A percentile compares a stretch with the other conserved stretches of the same genome.
These are phyloP conservation scores for Castanea crenata DNA, from an alignment of 306 rosid genomes.

Conservation along the genomic window DNA sequence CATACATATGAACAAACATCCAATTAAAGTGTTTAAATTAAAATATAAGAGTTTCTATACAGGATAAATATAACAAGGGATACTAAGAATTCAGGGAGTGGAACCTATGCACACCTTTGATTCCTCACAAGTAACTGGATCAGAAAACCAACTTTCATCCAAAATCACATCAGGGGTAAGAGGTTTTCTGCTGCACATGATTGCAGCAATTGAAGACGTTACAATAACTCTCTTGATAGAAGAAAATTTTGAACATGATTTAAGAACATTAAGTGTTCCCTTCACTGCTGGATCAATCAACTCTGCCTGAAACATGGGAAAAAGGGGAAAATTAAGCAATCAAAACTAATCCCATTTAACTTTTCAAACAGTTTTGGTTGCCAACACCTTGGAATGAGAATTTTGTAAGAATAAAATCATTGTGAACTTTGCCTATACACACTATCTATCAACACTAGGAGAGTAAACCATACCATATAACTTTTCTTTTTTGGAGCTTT, in stretches of 20 bases:
- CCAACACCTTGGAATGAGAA: too few species aligned
- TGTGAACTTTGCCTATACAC: too few species aligned
- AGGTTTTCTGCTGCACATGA: not conserved
- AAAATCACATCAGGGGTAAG: not conserved
- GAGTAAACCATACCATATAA: too few species aligned
- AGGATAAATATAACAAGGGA: not conserved
- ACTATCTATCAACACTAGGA: too few species aligned
- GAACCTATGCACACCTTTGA: not conserved
- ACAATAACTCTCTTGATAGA: slow-evolving; percentile 21
- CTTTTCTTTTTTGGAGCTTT: too few species aligned
- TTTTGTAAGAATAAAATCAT: too few species aligned
- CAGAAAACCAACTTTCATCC: not conserved
- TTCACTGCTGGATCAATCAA: slow-evolving; percentile 17
- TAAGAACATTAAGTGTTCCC: slow-evolving; percentile 28
- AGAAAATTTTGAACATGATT: slow-evolving; percentile 8
- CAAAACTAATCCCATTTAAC: too few species aligned
- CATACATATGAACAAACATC: too few species aligned
- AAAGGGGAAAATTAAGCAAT: too few species aligned
- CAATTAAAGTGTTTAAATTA: too few species aligned
- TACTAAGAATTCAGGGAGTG: not conserved
- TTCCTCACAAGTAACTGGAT: not conserved
- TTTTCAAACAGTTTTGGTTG: too few species aligned
- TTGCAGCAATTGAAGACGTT: slow-evolving; percentile 19
- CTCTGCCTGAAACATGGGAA: not conserved
- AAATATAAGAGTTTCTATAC: too few species aligned